phyloP scores from a whole-genome alignment of 1,284 basidiomycete species.

The Ustilago loliicola region DNA sequence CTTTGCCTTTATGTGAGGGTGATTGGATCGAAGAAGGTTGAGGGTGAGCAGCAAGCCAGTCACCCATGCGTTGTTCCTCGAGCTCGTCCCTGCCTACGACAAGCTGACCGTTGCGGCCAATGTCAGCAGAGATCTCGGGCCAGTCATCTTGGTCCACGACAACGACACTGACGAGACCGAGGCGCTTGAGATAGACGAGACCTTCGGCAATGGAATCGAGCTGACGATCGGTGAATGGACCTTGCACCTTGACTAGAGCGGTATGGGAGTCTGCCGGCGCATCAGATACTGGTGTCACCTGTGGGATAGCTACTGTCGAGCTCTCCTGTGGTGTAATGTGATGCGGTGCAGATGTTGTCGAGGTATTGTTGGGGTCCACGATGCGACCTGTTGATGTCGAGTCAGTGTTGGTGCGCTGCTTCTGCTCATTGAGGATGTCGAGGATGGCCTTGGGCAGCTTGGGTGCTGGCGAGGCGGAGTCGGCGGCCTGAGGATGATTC shows the following conservation, averaged over 20 bases:
- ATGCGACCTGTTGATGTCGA: constrained; percentile 35
- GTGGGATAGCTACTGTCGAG: constrained; percentile 57
- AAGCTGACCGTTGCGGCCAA: constrained; percentile 48
- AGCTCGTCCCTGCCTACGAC: constrained; percentile 51
- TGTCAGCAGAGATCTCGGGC: constrained; percentile 70
- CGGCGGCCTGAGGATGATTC: constrained; percentile 21
- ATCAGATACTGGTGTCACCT: constrained; percentile 40
- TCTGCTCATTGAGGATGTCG: constrained; percentile 37
- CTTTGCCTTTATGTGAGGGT: constrained; percentile 27
- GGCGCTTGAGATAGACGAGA: constrained; percentile 92
- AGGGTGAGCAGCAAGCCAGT: constrained; percentile 57
- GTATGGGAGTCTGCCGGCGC: constrained; percentile 74
- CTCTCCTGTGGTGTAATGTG: constrained; percentile 69
- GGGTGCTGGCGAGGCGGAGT: not conserved
- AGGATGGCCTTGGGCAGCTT: constrained; percentile 42
- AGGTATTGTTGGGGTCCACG: constrained; percentile 51
- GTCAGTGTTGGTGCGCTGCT: constrained; percentile 20
- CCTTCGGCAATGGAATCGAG: constrained; percentile 93
- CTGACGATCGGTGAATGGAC: constrained; percentile 95
- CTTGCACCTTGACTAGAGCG: constrained; percentile 95
- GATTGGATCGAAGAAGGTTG: constrained; percentile 16
- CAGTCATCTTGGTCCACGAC: constrained; percentile 91
- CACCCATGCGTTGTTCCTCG: constrained; percentile 48
- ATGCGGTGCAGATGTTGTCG: constrained; percentile 47
- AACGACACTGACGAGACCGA: constrained; percentile 93